phyloP scores from a whole-genome alignment of 208 protist genomes.

The Trypanosoma lewisi region DNA sequence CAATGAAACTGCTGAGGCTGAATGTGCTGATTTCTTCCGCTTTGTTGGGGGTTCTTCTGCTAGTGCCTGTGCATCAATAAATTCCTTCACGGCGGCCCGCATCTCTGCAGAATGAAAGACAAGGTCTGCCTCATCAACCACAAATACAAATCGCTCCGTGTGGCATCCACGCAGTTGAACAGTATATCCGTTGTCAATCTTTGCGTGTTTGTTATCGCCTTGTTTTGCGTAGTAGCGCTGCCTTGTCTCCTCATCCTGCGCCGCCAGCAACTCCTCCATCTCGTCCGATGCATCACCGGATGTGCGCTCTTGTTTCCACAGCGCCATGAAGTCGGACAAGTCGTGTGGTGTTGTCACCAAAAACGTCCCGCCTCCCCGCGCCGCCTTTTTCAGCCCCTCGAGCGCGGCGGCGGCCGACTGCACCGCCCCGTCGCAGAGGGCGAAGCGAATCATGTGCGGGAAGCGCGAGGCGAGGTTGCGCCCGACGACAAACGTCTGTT shows the following conservation, averaged over 20 bases:
- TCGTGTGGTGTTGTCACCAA: constrained; percentile 82
- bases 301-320: constrained; percentile 18
- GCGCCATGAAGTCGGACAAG: constrained; percentile 46
- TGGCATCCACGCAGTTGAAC: constrained; percentile 20
- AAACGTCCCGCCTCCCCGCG: constrained; percentile 68
- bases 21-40: constrained; percentile 9
- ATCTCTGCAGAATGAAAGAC: constrained; percentile 73
- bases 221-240: constrained; percentile 34
- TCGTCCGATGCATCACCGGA: constrained; percentile 1
- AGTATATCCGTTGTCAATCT: background rate
- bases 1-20: too few relatives aligned
- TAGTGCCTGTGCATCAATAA: constrained; percentile 26
- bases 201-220: background rate
- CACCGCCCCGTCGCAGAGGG: constrained; percentile 75
- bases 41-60: background rate
- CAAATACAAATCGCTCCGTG: constrained; percentile 56
- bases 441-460: constrained; percentile 72
- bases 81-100: constrained; percentile 40
- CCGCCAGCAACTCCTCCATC: constrained; percentile 31
- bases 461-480: constrained; percentile 62
- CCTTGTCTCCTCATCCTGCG: constrained; percentile 58
- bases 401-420: constrained; percentile 38
- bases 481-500: constrained; percentile 86
- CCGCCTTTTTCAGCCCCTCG: constrained; percentile 37
- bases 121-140: constrained; percentile 88